These are phyloP conservation scores for Cryptococcus deneoformans DNA, from an alignment of 1,284 basidiomycete genomes.

Conservation along the genomic window DNA sequence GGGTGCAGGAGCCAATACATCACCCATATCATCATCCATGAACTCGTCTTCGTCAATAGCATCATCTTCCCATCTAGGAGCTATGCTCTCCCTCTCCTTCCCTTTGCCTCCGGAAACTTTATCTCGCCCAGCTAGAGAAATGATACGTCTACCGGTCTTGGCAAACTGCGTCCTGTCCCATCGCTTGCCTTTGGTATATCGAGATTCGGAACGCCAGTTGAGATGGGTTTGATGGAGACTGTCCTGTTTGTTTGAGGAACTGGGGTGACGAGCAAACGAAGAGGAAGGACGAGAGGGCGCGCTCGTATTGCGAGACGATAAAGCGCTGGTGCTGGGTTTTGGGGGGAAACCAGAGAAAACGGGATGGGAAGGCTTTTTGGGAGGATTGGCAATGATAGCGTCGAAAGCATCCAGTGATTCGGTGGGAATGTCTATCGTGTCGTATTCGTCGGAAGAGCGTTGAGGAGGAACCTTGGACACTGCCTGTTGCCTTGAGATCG, in stretches of 20 bases:
- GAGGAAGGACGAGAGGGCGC: background rate
- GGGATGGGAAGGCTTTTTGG: background rate
- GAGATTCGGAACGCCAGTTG: constrained; percentile 39
- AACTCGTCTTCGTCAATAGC: constrained; percentile 45
- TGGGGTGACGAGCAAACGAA: background rate
- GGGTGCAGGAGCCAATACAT: constrained; percentile 81
- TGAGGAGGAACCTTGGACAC: too few relatives aligned
- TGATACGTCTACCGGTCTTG: constrained; percentile 64
- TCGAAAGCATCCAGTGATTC: constrained; percentile 17
- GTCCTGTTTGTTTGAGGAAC: background rate
- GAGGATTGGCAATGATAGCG: background rate
- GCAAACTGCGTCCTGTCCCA: constrained; percentile 86
- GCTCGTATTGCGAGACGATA: constrained; percentile 7
- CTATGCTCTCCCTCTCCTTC: constrained; percentile 9
- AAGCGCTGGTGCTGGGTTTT: constrained; percentile 3
- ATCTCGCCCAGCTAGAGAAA: constrained; percentile 17
- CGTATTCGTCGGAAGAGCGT: constrained; percentile 18
- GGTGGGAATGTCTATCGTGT: constrained; percentile 9
- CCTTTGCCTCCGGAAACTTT: constrained; percentile 31
- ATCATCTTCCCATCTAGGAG: constrained; percentile 16
- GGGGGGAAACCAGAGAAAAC: background rate
- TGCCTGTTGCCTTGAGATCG: background rate
- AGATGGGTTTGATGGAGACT: constrained; percentile 41
- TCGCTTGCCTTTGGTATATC: constrained; percentile 56
- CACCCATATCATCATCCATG: constrained; percentile 50